phyloP scores from a whole-genome alignment of 1,284 basidiomycete genomes.

The Caloboletus firmus region DNA sequence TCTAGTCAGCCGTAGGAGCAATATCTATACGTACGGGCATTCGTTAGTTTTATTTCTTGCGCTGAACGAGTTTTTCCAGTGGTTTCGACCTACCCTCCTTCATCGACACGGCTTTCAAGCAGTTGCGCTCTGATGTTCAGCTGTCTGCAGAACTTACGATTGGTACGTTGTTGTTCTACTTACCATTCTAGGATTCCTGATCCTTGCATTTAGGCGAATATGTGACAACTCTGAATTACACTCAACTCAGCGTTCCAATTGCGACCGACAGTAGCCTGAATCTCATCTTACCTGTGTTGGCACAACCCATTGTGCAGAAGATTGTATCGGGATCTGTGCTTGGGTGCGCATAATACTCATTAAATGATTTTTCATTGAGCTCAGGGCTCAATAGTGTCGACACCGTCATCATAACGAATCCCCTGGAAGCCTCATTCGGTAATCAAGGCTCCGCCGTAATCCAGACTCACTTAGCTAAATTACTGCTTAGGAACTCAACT shows the following conservation, averaged over 20 bases:
- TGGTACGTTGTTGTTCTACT: slow-evolving; percentile 38
- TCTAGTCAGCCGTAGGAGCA: slow-evolving; percentile 41
- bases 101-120: slow-evolving; percentile 65
- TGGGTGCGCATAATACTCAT: slow-evolving; percentile 40
- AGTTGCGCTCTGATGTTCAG: slow-evolving; percentile 62
- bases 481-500: slow-evolving; percentile 48
- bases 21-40: slow-evolving; percentile 53
- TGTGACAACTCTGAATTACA: slow-evolving; percentile 60
- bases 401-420: slow-evolving; percentile 58
- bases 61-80: slow-evolving; percentile 36
- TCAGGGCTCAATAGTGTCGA: slow-evolving; percentile 43
- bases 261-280: slow-evolving; percentile 63
- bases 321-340: slow-evolving; percentile 63
- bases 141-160: slow-evolving; percentile 59
- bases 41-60: slow-evolving; percentile 1
- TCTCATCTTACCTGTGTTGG: slow-evolving; percentile 69
- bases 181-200: neutral
- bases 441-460: slow-evolving; percentile 5
- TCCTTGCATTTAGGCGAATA: slow-evolving; percentile 54
- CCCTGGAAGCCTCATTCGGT: slow-evolving; percentile 61
- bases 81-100: slow-evolving; percentile 70
- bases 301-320: slow-evolving; percentile 78
- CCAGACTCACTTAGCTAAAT: slow-evolving; percentile 4
- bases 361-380: slow-evolving; percentile 1
- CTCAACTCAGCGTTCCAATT: slow-evolving; percentile 58